These are phyloP conservation scores for Aureobasidium sp. DNA, from an alignment of 2,329 filamentous ascomycete species.

Conservation along the genomic window DNA sequence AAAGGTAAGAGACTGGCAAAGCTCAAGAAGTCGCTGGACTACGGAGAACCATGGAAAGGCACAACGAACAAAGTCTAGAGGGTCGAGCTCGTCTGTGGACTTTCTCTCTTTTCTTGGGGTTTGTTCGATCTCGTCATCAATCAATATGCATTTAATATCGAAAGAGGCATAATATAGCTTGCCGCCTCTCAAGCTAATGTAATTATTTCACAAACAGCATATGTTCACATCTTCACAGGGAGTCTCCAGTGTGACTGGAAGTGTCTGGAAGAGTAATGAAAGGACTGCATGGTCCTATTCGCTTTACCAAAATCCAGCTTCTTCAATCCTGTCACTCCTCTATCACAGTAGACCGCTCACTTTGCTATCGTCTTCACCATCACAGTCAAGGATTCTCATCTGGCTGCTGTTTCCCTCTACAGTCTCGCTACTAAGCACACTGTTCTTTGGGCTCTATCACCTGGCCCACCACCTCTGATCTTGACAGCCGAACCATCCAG, in stretches of 20 bases:
- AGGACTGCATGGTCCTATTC: not conserved
- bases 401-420: not conserved
- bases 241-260: not conserved
- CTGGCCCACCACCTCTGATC: not conserved
- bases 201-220: not conserved
- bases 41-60: conserved; percentile 7
- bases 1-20: conserved; percentile 30
- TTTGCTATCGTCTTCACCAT: not conserved
- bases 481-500: not conserved
- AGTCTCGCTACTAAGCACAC: not conserved
- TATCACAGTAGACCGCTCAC: not conserved
- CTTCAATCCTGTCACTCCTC: not conserved
- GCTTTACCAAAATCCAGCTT: not conserved
- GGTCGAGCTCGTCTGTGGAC: not conserved
- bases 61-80: not conserved
- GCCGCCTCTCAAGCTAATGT: conserved; percentile 1
- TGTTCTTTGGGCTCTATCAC: not conserved
- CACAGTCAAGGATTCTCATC: not conserved
- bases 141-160: not conserved
- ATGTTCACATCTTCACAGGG: not conserved
- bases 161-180: conserved; percentile 1
- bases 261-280: not conserved
- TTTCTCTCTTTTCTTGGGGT: not conserved
- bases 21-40: conserved; percentile 14
- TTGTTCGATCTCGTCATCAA: not conserved